phyloP scores from a whole-genome alignment of 306 rosid genomes.

The Prunus kanzakura region DNA sequence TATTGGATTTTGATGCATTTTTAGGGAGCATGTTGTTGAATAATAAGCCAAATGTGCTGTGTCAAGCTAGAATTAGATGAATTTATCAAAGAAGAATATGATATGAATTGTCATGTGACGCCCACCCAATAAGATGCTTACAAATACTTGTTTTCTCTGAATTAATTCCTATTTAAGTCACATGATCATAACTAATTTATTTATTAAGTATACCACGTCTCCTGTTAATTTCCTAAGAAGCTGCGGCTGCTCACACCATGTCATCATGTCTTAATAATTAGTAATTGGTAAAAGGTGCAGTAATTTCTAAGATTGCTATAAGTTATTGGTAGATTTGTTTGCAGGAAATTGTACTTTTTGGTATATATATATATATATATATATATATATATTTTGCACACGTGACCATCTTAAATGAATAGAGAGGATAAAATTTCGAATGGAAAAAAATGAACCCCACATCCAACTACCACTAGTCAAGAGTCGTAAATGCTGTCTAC shows the following conservation, averaged over 20 bases:
- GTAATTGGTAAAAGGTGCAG: too few relatives aligned
- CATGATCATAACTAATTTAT: neutral
- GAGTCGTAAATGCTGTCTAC: neutral
- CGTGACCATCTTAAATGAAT: neutral
- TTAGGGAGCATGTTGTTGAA: slow-evolving; percentile 20
- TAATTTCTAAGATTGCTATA: neutral
- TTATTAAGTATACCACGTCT: neutral
- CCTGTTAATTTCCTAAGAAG: neutral
- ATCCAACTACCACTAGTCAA: neutral
- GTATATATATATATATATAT: neutral
- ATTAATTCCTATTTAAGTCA: neutral
- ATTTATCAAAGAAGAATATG: neutral
- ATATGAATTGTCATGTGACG: slow-evolving; percentile 14
- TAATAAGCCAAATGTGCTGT: neutral
- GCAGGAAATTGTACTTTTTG: neutral
- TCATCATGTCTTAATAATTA: neutral
- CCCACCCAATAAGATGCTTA: slow-evolving; percentile 8
- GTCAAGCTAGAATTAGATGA: neutral
- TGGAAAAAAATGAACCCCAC: slow-evolving; percentile 11
- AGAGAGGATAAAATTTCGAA: neutral
- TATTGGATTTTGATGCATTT: slow-evolving; percentile 6
- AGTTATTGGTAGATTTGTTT: neutral
- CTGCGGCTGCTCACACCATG: neutral
- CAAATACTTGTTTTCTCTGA: neutral
- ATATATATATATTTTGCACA: neutral